These are phyloP conservation scores for Alternaria incomplexa DNA, from an alignment of 2,329 filamentous ascomycete genomes.

Conservation along the genomic window DNA sequence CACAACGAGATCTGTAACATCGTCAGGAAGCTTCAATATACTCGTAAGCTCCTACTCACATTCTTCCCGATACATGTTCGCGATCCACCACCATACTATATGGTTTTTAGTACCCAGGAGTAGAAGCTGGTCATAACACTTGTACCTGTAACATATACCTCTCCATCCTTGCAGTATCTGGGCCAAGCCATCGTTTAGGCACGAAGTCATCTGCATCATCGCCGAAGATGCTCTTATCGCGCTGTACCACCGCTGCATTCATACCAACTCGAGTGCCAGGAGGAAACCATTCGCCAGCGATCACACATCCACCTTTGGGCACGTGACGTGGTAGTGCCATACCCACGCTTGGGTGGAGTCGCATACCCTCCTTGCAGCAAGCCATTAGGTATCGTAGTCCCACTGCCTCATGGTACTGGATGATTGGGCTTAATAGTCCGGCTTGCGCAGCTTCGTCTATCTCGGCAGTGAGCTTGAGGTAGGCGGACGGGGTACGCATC, in stretches of 20 bases:
- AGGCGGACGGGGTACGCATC: conserved; percentile 64
- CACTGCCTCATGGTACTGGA: conserved; percentile 64
- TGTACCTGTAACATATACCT: conserved; percentile 45
- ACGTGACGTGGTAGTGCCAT: conserved; percentile 74
- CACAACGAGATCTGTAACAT: conserved; percentile 2
- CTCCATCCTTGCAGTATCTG: conserved; percentile 65
- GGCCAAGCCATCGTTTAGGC: conserved; percentile 69
- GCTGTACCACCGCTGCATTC: conserved; percentile 75
- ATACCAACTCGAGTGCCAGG: conserved; percentile 75
- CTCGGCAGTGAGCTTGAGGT: conserved; percentile 63
- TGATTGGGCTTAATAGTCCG: conserved; percentile 51
- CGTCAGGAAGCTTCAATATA: neutral
- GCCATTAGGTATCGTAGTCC: conserved; percentile 75
- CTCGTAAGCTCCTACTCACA: neutral
- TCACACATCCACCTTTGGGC: conserved; percentile 65
- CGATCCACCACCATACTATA: conserved; percentile 4
- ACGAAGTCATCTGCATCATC: conserved; percentile 67
- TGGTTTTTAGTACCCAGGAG: no score
- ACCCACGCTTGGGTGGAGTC: conserved; percentile 74
- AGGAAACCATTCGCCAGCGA: conserved; percentile 65
- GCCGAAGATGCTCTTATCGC: conserved; percentile 70
- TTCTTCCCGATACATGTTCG: conserved; percentile 5
- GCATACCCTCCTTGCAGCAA: conserved; percentile 76
- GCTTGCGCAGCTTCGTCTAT: conserved; percentile 61
- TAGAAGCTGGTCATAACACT: neutral